Evolutionary conservation across 140 eudicot genomes (phyloP), one percentile per base, ranked within the genome.

Genomic region (Cichorium intybus): DNA sequence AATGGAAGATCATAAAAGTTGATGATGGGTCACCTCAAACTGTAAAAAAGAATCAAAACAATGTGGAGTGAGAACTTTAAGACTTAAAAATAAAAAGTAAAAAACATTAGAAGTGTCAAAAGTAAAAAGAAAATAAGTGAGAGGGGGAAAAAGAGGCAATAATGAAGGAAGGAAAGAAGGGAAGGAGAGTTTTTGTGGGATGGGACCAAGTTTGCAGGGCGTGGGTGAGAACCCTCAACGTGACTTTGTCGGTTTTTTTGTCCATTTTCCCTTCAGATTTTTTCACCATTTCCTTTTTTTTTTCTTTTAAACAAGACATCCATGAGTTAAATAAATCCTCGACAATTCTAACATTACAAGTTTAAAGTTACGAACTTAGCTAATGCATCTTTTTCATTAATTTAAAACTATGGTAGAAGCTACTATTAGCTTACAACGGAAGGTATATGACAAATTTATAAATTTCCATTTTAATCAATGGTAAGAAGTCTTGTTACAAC

Each of bases 191-290:
- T 68, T 75, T 68, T 75, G 75, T 75, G 70, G 68, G 75, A 51
- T 75, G 80, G 75, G 80, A 39, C 80, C 80, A 60, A 60, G 45
- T 51, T 67, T 68, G 80, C 80, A 75, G 80, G 80, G 80, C 80
- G 80, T 75, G 80, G 80, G 80, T 46, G 37, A 58, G 57, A 58
- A 50, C 48, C 23, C 75, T 17, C 60, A 70, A 70, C 72, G 80
- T 75, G 80, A 63, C 75, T 67, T 68, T 75, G 80, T 75, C 80
- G 80, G 80, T 17, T 48, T 75, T 74, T 68, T 75, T 60, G 79
- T 75, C 75, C 75, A 59, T 75, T 66, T 58, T 66, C 67, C 24
- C 51, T 17, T 3, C 23, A 24, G 18, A 12, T 24, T 21, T 16
- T 43, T 62, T 62, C 56, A 55, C 64, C 55, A 24, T 67, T 35